phyloP scores from a whole-genome alignment of 805 yeast genomes.

The Ogataea nonfermentans region DNA sequence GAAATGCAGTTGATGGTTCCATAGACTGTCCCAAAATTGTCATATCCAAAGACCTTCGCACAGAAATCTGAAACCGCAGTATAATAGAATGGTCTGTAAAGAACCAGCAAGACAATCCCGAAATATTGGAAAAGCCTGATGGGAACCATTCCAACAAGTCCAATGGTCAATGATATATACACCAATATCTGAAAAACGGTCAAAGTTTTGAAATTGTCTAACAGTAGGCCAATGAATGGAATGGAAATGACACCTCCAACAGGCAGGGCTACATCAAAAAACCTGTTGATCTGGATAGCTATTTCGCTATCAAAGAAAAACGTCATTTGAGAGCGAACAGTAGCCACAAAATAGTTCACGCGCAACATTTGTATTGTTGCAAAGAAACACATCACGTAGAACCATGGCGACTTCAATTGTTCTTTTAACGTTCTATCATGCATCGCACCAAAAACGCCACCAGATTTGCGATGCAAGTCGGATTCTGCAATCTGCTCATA shows the following conservation, averaged over 20 bases:
- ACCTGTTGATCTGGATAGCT: conserved; percentile 62
- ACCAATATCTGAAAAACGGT: conserved; percentile 53
- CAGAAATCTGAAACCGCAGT: conserved; percentile 90
- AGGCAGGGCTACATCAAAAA: conserved; percentile 85
- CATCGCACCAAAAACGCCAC: conserved; percentile 75
- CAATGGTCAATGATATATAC: conserved; percentile 57
- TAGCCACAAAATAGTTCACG: conserved; percentile 90
- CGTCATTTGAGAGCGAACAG: conserved; percentile 77
- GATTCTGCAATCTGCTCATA: conserved; percentile 66
- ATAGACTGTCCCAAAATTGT: conserved; percentile 87
- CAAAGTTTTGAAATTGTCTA: conserved; percentile 71
- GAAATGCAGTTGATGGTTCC: conserved; percentile 82
- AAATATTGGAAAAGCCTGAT: conserved; percentile 48
- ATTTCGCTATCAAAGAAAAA: conserved; percentile 55
- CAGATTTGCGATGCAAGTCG: conserved; percentile 49
- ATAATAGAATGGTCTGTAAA: conserved; percentile 88
- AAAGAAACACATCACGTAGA: conserved; percentile 69
- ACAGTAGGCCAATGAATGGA: conserved; percentile 77
- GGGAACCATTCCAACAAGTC: conserved; percentile 66
- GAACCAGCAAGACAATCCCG: conserved; percentile 71
- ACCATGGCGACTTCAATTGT: conserved; percentile 66
- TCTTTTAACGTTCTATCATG: conserved; percentile 50
- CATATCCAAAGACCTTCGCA: conserved; percentile 91
- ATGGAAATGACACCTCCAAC: conserved; percentile 84
- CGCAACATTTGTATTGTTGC: conserved; percentile 88